Base-by-base conservation (phyloP, 1,284 basidiomycete genomes). In the Marasmius tenuissimus region DNA sequence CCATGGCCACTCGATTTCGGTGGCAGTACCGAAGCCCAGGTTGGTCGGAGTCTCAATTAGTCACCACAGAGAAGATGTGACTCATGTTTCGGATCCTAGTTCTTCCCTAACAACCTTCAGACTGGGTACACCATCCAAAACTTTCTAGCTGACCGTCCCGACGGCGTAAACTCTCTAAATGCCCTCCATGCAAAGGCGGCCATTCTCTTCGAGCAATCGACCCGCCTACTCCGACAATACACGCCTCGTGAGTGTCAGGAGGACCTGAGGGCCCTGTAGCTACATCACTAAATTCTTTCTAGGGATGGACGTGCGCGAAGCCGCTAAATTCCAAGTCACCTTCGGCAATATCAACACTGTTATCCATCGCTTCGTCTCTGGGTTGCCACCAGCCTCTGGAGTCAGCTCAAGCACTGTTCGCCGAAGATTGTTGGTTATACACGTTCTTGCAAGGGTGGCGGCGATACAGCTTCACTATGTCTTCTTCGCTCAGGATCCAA, bases 151-250 rank as follows among this genome's bases (percentile, higher is more conserved):
- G 62, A 64, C 53, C 27, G 50, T 6, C 58, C 61, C 8, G 64
- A 65, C 53, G 57, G 40, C 33, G 68, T 65, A 10, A 55, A 42
- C n/a, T 69, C 71, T 14, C 37, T 64, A 6, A 39, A 68, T 1
- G 68, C 70, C 2, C 18, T 69, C 11, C 65, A 67, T 27, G 68
- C 68, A 12, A 69, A 72, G 60, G 69, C 68, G 0, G 65, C 69
- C 1, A 69, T 72, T 37, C 58, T 72, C 0, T 70, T 69, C 38
- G 68, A 71, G 38, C 63, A 65, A 18, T 63, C 68, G 22, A 64
- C 64, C 34, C 60, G 50, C 0, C 35, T 71, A 7, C 63, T 61
- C 1, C 55, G 56, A 12, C 61, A 63, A 40, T 67, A 68, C 49
- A 57, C 47, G 20, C 63, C 64, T 0, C 62, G 70, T 69, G 51